A percentile compares a stretch with the other conserved stretches of the same genome.
These are phyloP conservation scores for Neoboletus subvelutipes DNA, from an alignment of 768 basidiomycete species.

Conservation along the genomic window DNA sequence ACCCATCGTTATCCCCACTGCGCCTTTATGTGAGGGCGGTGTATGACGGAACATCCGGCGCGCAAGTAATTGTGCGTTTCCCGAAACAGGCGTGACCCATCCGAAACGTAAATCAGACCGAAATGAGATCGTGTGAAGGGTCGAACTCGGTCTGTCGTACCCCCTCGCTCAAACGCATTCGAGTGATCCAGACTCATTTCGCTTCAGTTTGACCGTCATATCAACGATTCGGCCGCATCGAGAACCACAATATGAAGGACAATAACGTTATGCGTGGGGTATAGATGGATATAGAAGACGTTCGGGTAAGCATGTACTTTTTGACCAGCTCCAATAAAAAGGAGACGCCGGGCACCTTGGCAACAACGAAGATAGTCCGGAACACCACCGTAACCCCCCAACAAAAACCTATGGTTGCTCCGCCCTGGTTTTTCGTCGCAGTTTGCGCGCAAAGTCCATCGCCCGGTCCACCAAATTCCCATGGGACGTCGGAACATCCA, in stretches of 20 bases:
- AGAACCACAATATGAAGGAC: constrained; percentile 12
- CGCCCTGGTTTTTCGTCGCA: constrained; percentile 40
- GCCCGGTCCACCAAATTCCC: constrained; percentile 37
- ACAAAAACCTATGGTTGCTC: constrained; percentile 8
- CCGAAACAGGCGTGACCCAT: constrained; percentile 5
- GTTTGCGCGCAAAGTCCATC: constrained; percentile 42
- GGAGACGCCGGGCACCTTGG: constrained; percentile 24
- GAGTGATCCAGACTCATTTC: constrained; percentile 15
- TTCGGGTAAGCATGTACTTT: constrained; percentile 16
- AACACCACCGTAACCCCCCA: constrained; percentile 23
- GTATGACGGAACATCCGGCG: constrained; percentile 13
- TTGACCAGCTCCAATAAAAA: constrained; percentile 13
- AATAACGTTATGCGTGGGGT: constrained; percentile 14
- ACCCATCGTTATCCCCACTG: constrained; percentile 2
- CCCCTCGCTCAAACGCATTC: background rate
- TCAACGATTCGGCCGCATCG: constrained; percentile 13
- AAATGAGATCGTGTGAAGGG: constrained; percentile 2
- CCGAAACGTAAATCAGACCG: constrained; percentile 28
- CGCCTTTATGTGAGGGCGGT: constrained; percentile 23
- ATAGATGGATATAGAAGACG: constrained; percentile 27
- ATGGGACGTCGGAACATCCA: constrained; percentile 28
- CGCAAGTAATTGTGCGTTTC: constrained; percentile 21
- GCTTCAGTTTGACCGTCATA: constrained; percentile 19
- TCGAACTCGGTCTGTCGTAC: constrained; percentile 14
- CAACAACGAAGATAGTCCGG: constrained; percentile 23